Conservation (phyloP, 2,329 filamentous ascomycete species). For the Fusarium staphyleae region DNA sequence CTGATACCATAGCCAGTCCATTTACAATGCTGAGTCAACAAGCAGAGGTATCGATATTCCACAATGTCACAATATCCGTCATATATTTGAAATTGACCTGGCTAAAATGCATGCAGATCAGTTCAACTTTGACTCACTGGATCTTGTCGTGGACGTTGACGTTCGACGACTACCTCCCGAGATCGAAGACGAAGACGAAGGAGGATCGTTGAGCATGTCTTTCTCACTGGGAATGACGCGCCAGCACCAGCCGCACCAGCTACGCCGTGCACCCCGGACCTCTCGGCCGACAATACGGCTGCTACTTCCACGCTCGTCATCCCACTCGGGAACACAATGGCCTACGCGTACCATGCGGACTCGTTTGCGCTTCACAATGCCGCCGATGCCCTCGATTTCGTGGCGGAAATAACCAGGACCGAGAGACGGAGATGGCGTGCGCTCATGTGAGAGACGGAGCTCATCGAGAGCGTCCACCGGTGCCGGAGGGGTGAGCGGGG, state of each 20-base stretch:
- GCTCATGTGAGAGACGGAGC: conserved; percentile 43
- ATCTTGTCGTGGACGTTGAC: conserved; percentile 34
- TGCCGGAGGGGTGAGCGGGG: conserved; percentile 26
- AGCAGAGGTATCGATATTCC: conserved; percentile 1
- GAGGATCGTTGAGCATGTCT: conserved; percentile 46
- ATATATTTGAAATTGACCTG: not conserved
- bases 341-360: conserved; percentile 83
- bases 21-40: not conserved
- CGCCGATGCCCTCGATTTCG: conserved; percentile 91
- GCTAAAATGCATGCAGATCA: not conserved
- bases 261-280: conserved; percentile 70
- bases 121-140: conserved; percentile 21
- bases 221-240: conserved; percentile 70
- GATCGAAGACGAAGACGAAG: conserved; percentile 39
- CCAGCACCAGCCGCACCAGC: conserved; percentile 93
- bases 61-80: not conserved
- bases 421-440: conserved; percentile 59
- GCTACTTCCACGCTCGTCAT: conserved; percentile 71
- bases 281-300: conserved; percentile 75
- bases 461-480: conserved; percentile 43
- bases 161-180: conserved; percentile 33
- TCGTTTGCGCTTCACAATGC: conserved; percentile 85
- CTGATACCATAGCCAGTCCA: not conserved
- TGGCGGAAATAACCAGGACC: conserved; percentile 81
- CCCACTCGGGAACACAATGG: conserved; percentile 84